These are phyloP conservation scores for Beauveria varroae DNA, from an alignment of 2,329 filamentous ascomycete genomes.

Conservation along the genomic window DNA sequence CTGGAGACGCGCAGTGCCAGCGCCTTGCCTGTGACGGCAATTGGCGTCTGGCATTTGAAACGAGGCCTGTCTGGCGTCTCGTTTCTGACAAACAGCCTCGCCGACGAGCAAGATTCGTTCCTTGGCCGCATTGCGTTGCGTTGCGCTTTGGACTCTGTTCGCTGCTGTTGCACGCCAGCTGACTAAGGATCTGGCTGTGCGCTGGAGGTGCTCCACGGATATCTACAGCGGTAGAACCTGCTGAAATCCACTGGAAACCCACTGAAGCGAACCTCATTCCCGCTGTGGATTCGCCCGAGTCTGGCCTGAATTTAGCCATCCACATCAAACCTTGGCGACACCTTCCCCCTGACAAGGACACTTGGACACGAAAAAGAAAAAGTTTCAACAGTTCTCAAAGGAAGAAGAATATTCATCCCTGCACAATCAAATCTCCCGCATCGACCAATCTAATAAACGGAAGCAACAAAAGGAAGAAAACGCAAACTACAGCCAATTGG, in stretches of 20 bases:
- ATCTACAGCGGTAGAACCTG: background rate
- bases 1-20: too few species aligned
- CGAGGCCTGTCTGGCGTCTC: background rate
- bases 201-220: background rate
- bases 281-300: background rate
- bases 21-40: background rate
- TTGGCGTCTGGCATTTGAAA: background rate
- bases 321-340: background rate
- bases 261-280: background rate
- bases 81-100: background rate
- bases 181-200: background rate
- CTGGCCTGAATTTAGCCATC: background rate
- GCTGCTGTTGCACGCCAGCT: background rate
- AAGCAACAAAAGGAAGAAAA: background rate
- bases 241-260: background rate
- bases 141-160: background rate
- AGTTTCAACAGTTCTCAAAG: background rate
- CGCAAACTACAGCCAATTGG: background rate
- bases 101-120: background rate
- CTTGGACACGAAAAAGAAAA: background rate
- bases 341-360: slow-evolving; percentile 1
- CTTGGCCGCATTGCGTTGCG: too few species aligned
- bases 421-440: background rate
- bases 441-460: background rate
- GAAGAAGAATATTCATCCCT: background rate